Percentiles rank a stretch among this genome's conserved stretches.
Conservation (phyloP, 1,284 basidiomycete species). For the Mycena citricolor region DNA sequence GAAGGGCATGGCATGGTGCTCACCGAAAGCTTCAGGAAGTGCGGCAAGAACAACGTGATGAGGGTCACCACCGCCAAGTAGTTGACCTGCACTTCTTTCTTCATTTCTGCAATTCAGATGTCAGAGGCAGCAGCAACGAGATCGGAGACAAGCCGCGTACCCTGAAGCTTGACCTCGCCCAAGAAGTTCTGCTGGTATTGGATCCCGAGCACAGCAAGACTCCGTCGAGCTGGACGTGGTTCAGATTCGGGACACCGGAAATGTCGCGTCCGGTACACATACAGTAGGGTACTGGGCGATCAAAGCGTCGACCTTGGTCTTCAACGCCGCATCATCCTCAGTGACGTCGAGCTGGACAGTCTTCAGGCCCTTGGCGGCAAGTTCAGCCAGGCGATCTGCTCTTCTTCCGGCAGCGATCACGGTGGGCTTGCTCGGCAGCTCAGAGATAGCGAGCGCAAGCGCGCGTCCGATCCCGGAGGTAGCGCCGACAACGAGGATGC, state of each 20-base stretch:
- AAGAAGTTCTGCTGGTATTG: no score
- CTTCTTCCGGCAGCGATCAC: conserved; percentile 59
- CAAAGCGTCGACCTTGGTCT: conserved; percentile 10
- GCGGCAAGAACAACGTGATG: conserved; percentile 53
- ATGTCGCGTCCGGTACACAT: not conserved
- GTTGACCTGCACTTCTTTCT: conserved; percentile 54
- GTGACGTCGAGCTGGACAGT: conserved; percentile 43
- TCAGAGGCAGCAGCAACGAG: conserved; percentile 1
- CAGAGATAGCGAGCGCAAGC: conserved; percentile 53
- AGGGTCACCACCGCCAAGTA: conserved; percentile 54
- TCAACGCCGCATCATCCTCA: conserved; percentile 7
- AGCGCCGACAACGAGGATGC: conserved; percentile 60
- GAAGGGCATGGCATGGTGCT: conserved; percentile 28
- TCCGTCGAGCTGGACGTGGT: conserved; percentile 46
- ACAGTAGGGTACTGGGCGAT: conserved; percentile 17
- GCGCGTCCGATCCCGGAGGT: conserved; percentile 62
- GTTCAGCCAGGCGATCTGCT: conserved; percentile 49
- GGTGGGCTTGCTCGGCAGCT: conserved; percentile 48
- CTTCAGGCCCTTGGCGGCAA: conserved; percentile 39
- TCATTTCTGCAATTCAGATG: conserved; percentile 40
- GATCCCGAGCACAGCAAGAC: conserved; percentile 48
- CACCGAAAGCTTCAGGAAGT: conserved; percentile 54
- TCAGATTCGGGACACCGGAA: not conserved
- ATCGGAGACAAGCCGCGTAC: conserved; percentile 31
- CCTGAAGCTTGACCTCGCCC: conserved; percentile 45